Evolutionary conservation across 2,329 filamentous ascomycete genomes (phyloP).

Genomic region (Talaromyces sp.): DNA sequence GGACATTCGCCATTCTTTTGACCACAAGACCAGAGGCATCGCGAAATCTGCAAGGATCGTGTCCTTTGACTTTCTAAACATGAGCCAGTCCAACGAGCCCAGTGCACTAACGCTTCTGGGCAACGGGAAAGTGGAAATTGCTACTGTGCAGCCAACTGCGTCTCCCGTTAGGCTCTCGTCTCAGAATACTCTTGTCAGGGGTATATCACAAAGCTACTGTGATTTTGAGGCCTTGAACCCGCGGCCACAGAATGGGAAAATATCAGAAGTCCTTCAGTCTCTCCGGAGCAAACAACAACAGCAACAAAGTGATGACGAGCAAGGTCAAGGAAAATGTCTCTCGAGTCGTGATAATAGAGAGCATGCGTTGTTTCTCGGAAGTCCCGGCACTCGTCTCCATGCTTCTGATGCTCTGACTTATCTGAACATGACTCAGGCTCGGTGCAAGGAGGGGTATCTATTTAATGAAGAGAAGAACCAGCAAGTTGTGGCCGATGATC

Average conservation of each 20-base stretch:
- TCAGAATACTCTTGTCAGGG: slow-evolving; percentile 29
- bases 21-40: slow-evolving; percentile 39
- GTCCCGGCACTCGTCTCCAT: slow-evolving; percentile 23
- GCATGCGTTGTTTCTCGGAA: slow-evolving; percentile 26
- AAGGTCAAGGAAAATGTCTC: slow-evolving; percentile 17
- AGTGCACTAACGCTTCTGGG: slow-evolving; percentile 50
- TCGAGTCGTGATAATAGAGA: slow-evolving; percentile 37
- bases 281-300: slow-evolving; percentile 5
- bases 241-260: slow-evolving; percentile 21
- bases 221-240: slow-evolving; percentile 30
- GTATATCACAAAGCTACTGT: slow-evolving; percentile 20
- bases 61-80: slow-evolving; percentile 57
- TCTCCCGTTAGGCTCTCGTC: slow-evolving; percentile 35
- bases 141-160: slow-evolving; percentile 41
- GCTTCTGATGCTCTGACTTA: slow-evolving; percentile 36
- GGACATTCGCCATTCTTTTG: slow-evolving; percentile 41
- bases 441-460: slow-evolving; percentile 52
- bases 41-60: slow-evolving; percentile 48
- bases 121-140: slow-evolving; percentile 46
- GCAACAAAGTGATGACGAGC: not conserved
- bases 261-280: slow-evolving; percentile 24
- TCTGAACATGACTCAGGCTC: slow-evolving; percentile 35
- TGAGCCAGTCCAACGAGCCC: slow-evolving; percentile 43
- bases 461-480: slow-evolving; percentile 53
- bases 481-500: slow-evolving; percentile 51